Conservation (phyloP, 2,329 filamentous ascomycete species). For the Sporothrix phasma region DNA sequence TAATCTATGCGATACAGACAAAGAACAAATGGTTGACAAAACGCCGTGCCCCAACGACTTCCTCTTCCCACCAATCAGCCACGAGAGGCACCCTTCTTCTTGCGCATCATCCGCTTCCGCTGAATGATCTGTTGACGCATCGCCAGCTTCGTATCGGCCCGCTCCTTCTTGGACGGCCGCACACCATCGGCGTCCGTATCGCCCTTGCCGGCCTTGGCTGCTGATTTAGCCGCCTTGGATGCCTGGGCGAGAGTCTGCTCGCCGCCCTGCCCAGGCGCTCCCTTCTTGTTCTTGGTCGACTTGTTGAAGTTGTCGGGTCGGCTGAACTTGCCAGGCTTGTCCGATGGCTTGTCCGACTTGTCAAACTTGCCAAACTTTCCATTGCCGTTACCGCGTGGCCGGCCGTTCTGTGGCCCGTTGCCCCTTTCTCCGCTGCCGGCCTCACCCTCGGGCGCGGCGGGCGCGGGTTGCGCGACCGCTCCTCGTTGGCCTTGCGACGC, state of each 20-base stretch:
- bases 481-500: slow-evolving; percentile 57
- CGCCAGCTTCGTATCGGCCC: slow-evolving; percentile 28
- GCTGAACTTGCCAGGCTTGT: neutral
- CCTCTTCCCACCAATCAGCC: neutral
- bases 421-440: slow-evolving; percentile 26
- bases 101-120: slow-evolving; percentile 71
- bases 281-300: slow-evolving; percentile 1
- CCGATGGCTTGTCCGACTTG: neutral
- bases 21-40: neutral
- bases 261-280: neutral
- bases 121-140: slow-evolving; percentile 69
- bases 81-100: slow-evolving; percentile 41
- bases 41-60: neutral
- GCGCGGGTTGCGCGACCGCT: slow-evolving; percentile 25
- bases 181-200: slow-evolving; percentile 11
- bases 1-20: neutral
- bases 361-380: slow-evolving; percentile 4
- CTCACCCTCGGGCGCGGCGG: slow-evolving; percentile 25
- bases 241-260: slow-evolving; percentile 5
- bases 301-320: slow-evolving; percentile 5
- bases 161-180: slow-evolving; percentile 19
- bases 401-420: neutral
- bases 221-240: neutral
- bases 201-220: slow-evolving; percentile 16
- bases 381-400: neutral